phyloP scores from a whole-genome alignment of 192 early-diverging fungal species.

The Gaertneriomyces sp. region DNA sequence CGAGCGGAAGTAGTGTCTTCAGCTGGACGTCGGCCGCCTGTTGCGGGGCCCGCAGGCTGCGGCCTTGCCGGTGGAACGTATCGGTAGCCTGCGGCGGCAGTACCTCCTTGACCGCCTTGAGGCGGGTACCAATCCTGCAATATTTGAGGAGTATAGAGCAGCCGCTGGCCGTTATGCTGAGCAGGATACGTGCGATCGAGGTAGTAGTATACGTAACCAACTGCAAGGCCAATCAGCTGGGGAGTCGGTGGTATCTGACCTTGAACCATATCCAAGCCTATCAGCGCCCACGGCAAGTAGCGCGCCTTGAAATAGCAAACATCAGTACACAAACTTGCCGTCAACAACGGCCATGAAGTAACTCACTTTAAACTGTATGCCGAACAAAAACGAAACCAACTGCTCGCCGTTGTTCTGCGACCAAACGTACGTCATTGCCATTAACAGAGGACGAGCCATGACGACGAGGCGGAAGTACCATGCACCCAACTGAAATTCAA shows the following conservation, averaged over 20 bases:
- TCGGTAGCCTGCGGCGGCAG: slow-evolving; percentile 7
- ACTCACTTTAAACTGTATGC: slow-evolving; percentile 62
- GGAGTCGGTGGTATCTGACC: slow-evolving; percentile 39
- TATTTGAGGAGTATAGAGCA: slow-evolving; percentile 64
- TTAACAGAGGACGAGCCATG: slow-evolving; percentile 50
- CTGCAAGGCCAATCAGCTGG: slow-evolving; percentile 63
- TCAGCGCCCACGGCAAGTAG: slow-evolving; percentile 74
- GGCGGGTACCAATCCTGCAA: slow-evolving; percentile 26
- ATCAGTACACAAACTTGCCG: not conserved
- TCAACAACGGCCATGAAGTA: not conserved
- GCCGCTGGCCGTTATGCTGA: slow-evolving; percentile 52
- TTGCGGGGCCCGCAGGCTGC: not conserved
- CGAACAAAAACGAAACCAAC: slow-evolving; percentile 70
- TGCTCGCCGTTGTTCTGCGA: slow-evolving; percentile 54
- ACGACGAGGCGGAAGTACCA: slow-evolving; percentile 29
- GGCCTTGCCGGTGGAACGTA: slow-evolving; percentile 8
- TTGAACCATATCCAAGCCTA: slow-evolving; percentile 40
- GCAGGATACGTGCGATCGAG: slow-evolving; percentile 63
- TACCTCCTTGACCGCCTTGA: not conserved
- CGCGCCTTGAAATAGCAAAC: slow-evolving; percentile 41
- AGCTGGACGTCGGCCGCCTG: too few relatives aligned
- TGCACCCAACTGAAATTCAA: slow-evolving; percentile 18
- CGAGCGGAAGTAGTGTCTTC: too few relatives aligned
- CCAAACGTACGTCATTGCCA: slow-evolving; percentile 75
- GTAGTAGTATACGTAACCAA: slow-evolving; percentile 74